Conservation (phyloP, 2,329 filamentous ascomycete genomes). For the Periconia digitata region DNA sequence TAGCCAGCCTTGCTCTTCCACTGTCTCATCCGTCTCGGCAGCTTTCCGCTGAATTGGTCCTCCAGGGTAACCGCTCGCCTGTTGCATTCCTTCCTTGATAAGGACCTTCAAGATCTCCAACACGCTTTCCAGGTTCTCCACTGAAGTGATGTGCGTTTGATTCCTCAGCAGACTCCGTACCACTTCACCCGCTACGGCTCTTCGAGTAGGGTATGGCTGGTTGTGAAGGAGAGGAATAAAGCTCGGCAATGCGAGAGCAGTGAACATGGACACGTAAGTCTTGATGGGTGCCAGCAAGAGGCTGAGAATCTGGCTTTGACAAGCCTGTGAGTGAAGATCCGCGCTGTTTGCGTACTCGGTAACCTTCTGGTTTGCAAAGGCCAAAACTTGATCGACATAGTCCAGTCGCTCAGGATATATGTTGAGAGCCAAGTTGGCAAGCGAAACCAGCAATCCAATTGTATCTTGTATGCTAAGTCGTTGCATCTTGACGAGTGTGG, state of each 20-base stretch:
- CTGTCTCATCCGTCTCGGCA: conserved; percentile 90
- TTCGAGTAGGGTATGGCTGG: conserved; percentile 88
- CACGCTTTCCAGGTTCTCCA: conserved; percentile 82
- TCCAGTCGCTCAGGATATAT: conserved; percentile 92
- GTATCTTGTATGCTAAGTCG: conserved; percentile 92
- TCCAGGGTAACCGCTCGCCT: conserved; percentile 79
- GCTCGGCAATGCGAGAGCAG: conserved; percentile 87
- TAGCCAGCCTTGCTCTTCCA: conserved; percentile 97
- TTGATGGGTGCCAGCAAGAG: conserved; percentile 89
- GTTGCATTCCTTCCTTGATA: conserved; percentile 87
- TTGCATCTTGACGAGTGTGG: conserved; percentile 88
- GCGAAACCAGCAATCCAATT: conserved; percentile 88
- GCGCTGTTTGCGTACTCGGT: conserved; percentile 88
- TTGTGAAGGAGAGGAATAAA: conserved; percentile 88
- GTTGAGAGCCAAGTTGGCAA: conserved; percentile 86
- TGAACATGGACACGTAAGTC: conserved; percentile 91
- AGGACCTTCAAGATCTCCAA: conserved; percentile 86
- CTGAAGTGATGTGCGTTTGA: conserved; percentile 74
- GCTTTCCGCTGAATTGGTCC: conserved; percentile 72
- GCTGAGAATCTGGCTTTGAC: conserved; percentile 85
- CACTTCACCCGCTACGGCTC: conserved; percentile 88
- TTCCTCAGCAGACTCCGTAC: conserved; percentile 80
- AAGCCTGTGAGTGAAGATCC: conserved; percentile 85
- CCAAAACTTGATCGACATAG: conserved; percentile 91
- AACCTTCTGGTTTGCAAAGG: conserved; percentile 85